Evolutionary conservation across 208 protist species (phyloP).

Genomic region (Acanthamoeba polyphaga): DNA sequence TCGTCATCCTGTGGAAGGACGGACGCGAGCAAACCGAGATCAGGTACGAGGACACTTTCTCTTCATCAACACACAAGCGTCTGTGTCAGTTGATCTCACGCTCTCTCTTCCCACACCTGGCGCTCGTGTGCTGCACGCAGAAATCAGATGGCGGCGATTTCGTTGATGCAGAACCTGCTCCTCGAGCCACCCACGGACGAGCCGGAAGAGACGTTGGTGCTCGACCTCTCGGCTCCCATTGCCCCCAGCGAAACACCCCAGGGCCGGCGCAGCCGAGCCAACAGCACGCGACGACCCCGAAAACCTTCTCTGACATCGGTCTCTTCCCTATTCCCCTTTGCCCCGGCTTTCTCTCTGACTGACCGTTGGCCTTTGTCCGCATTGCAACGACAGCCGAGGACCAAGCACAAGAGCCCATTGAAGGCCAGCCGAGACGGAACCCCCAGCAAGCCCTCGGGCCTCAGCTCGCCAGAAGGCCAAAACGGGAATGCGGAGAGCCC

Average conservation of each 20-base stretch:
- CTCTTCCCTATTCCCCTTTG: too few relatives aligned
- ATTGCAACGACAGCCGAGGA: not conserved
- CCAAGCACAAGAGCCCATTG: not conserved
- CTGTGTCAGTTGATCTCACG: not conserved
- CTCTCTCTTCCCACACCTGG: too few relatives aligned
- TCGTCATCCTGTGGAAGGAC: constrained; percentile 70
- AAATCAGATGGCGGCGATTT: constrained; percentile 41
- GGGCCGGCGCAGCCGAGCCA: not conserved
- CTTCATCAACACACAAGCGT: not conserved
- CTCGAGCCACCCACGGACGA: constrained; percentile 3
- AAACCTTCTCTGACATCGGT: not conserved
- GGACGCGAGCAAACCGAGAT: constrained; percentile 54
- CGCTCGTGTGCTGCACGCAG: not conserved
- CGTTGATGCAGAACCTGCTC: constrained; percentile 38
- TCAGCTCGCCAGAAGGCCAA: not conserved
- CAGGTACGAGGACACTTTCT: not conserved
- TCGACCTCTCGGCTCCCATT: not conserved
- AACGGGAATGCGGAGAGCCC: not conserved
- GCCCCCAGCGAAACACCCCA: not conserved
- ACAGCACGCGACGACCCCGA: constrained; percentile 9
- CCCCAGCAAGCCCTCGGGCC: not conserved
- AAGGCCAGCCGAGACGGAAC: constrained; percentile 34
- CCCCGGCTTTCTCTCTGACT: not conserved
- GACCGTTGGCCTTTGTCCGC: not conserved
- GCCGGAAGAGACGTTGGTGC: not conserved